A percentile compares a stretch with the other conserved stretches of the same genome.
Evolutionary conservation across 805 yeast species (phyloP).

Genomic region (Lachancea sp.): DNA sequence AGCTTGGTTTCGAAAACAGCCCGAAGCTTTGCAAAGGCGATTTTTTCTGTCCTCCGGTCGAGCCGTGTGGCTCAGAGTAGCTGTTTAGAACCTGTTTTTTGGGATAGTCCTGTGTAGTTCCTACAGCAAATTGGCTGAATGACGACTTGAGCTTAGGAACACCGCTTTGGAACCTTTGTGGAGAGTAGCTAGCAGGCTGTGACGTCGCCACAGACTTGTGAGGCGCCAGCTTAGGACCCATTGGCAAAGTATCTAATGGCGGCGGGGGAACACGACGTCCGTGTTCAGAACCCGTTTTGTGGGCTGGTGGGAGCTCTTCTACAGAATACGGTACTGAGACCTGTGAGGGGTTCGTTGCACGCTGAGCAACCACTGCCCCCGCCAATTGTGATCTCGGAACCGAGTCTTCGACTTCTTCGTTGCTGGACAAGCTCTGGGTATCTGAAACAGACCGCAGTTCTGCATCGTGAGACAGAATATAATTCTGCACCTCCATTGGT

Average conservation of each 20-base stretch:
- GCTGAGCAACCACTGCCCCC: background rate
- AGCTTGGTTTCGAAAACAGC: constrained; percentile 26
- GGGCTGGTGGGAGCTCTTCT: constrained; percentile 1
- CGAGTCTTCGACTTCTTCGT: constrained; percentile 15
- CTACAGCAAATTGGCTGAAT: constrained; percentile 25
- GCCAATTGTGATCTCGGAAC: constrained; percentile 8
- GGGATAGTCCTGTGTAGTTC: constrained; percentile 12
- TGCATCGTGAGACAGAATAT: constrained; percentile 19
- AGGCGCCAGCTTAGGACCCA: background rate
- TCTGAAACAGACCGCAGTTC: constrained; percentile 27
- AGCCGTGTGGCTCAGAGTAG: constrained; percentile 2
- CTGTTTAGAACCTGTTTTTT: constrained; percentile 14
- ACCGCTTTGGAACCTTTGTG: constrained; percentile 18
- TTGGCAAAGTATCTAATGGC: constrained; percentile 2
- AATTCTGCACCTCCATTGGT: constrained; percentile 10
- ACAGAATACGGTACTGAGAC: background rate
- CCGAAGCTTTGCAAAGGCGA: constrained; percentile 32
- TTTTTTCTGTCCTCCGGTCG: constrained; percentile 22
- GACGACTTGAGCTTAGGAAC: constrained; percentile 20
- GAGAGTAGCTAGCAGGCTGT: constrained; percentile 4
- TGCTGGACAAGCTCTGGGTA: constrained; percentile 26
- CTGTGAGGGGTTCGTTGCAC: background rate
- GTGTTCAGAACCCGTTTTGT: constrained; percentile 4
- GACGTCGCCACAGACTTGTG: background rate
- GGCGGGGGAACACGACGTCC: constrained; percentile 9